phyloP scores from a whole-genome alignment of 2,329 filamentous ascomycete genomes.

The Aureobasidium melanogenum region DNA sequence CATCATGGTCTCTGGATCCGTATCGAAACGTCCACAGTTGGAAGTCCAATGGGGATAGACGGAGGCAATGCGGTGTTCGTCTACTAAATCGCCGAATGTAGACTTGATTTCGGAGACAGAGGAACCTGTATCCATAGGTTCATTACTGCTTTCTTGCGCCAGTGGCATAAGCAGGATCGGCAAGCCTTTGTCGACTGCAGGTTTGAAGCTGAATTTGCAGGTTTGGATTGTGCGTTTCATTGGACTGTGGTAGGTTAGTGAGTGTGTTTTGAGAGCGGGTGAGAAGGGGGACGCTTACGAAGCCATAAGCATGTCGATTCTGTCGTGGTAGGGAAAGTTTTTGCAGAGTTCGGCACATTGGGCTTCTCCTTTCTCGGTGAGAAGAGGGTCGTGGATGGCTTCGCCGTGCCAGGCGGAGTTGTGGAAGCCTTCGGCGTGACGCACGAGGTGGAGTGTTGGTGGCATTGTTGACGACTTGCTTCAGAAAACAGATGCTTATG shows the following conservation, averaged over 20 bases:
- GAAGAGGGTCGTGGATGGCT: slow-evolving; percentile 61
- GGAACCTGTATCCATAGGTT: slow-evolving; percentile 68
- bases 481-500: background rate
- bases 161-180: slow-evolving; percentile 60
- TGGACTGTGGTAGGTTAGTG: slow-evolving; percentile 41
- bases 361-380: slow-evolving; percentile 63
- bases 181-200: slow-evolving; percentile 40
- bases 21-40: slow-evolving; percentile 47
- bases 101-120: slow-evolving; percentile 43
- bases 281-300: no score
- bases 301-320: slow-evolving; percentile 62
- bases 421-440: slow-evolving; percentile 68
- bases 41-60: slow-evolving; percentile 50
- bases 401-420: slow-evolving; percentile 66
- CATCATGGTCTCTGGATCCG: slow-evolving; percentile 44
- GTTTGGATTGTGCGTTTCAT: slow-evolving; percentile 75
- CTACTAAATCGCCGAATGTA: slow-evolving; percentile 53
- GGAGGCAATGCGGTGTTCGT: slow-evolving; percentile 55
- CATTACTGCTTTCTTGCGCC: slow-evolving; percentile 66
- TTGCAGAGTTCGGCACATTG: slow-evolving; percentile 61
- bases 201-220: slow-evolving; percentile 60
- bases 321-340: slow-evolving; percentile 55
- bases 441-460: slow-evolving; percentile 55
- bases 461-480: slow-evolving; percentile 14
- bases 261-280: no score